A percentile compares a stretch with the other conserved stretches of the same genome.
These are phyloP conservation scores for Ophiostoma fasciatum DNA, from an alignment of 2,329 filamentous ascomycete species.

Conservation along the genomic window DNA sequence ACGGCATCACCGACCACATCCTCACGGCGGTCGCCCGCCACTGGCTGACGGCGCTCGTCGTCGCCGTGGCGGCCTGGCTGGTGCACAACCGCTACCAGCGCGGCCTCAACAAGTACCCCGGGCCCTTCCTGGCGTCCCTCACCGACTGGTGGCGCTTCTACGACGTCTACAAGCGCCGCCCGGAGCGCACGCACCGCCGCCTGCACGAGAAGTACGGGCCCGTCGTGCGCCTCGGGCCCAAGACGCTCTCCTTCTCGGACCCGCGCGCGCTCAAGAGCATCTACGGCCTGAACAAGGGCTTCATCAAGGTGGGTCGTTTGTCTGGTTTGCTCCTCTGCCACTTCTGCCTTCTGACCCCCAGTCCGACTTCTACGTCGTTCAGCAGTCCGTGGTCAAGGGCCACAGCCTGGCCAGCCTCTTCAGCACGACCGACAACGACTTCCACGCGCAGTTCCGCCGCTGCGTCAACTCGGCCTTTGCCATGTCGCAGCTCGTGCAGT, in stretches of 20 bases:
- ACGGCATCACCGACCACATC: constrained; percentile 21
- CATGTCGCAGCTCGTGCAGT: constrained; percentile 63
- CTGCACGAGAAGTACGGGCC: constrained; percentile 60
- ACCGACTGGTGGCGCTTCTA: constrained; percentile 64
- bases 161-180: constrained; percentile 48
- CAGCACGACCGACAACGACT: constrained; percentile 59
- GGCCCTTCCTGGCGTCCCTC: constrained; percentile 50
- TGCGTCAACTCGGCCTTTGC: constrained; percentile 64
- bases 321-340: neutral
- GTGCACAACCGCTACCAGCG: constrained; percentile 34
- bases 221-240: constrained; percentile 61
- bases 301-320: constrained; percentile 46
- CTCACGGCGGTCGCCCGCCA: constrained; percentile 23
- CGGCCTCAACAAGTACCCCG: constrained; percentile 57
- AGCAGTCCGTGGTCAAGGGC: constrained; percentile 57
- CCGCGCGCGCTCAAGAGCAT: constrained; percentile 60
- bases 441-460: constrained; percentile 59
- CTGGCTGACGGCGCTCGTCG: constrained; percentile 25
- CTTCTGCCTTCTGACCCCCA: too few species aligned
- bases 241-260: constrained; percentile 57
- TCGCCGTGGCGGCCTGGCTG: constrained; percentile 25
- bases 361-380: constrained; percentile 71
- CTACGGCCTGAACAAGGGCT: constrained; percentile 71
- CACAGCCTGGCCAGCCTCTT: constrained; percentile 57
- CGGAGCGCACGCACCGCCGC: constrained; percentile 51